A percentile compares a stretch with the other conserved stretches of the same genome.
phyloP scores from a whole-genome alignment of 306 rosid genomes.

The Hippophae gyantsensis region DNA sequence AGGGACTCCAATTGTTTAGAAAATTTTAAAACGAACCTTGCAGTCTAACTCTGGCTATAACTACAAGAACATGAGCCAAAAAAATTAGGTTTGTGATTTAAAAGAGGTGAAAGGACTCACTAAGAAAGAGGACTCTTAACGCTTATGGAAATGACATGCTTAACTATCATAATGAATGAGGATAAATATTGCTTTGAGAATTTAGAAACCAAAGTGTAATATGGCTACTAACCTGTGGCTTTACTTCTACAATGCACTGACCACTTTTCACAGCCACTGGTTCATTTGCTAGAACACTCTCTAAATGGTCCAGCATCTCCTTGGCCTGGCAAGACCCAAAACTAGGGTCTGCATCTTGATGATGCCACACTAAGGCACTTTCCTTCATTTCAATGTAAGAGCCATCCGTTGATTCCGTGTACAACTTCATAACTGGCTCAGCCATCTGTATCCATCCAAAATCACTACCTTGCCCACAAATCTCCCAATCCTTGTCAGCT shows the following conservation, averaged over 20 bases:
- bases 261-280: conserved; percentile 61
- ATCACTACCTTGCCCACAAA: conserved; percentile 41
- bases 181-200: not conserved
- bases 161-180: not conserved
- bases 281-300: conserved; percentile 62
- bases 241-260: conserved; percentile 59
- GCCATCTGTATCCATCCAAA: conserved; percentile 55
- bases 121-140: too few relatives aligned
- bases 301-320: conserved; percentile 61
- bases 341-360: conserved; percentile 60
- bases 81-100: too few relatives aligned
- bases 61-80: too few relatives aligned
- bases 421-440: conserved; percentile 55
- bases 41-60: too few relatives aligned
- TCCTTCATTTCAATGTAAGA: conserved; percentile 53
- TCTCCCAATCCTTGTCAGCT: conserved; percentile 42
- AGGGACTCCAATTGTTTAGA: too few relatives aligned
- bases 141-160: not conserved
- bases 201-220: not conserved
- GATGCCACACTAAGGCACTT: conserved; percentile 71
- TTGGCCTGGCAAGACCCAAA: conserved; percentile 65
- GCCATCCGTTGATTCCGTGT: conserved; percentile 67
- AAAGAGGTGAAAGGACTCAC: too few relatives aligned
- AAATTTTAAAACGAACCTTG: too few relatives aligned
- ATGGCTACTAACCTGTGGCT: conserved; percentile 47